phyloP scores from a whole-genome alignment of 148 eudicot genomes.

The Gaultheria prostrata region DNA sequence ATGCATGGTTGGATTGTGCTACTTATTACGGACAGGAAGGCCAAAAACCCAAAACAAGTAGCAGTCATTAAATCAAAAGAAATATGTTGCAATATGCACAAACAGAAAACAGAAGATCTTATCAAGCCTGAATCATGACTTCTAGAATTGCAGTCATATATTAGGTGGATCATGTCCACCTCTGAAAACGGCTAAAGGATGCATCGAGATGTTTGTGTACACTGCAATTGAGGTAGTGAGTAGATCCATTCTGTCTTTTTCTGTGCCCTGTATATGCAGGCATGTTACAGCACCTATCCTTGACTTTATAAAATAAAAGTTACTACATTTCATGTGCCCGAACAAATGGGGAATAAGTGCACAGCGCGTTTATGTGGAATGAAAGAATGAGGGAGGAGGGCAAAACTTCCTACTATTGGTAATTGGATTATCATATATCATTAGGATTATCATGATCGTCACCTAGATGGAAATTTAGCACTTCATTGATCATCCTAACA shows the following conservation, averaged over 20 bases:
- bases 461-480: not conserved
- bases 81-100: not conserved
- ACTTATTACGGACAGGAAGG: not conserved
- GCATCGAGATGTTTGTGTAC: not conserved
- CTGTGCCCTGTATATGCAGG: not conserved
- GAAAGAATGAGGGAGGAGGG: not conserved
- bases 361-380: not conserved
- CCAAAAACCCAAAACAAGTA: not conserved
- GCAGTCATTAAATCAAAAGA: not conserved
- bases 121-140: not conserved
- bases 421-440: not conserved
- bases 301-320: not conserved
- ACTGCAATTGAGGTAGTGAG: not conserved
- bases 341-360: not conserved
- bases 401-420: not conserved
- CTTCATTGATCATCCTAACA: constrained; percentile 4
- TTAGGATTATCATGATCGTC: not conserved
- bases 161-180: not conserved
- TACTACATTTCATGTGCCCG: not conserved
- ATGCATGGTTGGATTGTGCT: not conserved
- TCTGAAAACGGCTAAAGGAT: not conserved
- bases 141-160: not conserved
- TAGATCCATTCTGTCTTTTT: not conserved
- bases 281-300: not conserved
- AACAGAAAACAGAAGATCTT: not conserved